phyloP scores from a whole-genome alignment of 2,329 filamentous ascomycete genomes.

The Torrubiellomyces zombiae region DNA sequence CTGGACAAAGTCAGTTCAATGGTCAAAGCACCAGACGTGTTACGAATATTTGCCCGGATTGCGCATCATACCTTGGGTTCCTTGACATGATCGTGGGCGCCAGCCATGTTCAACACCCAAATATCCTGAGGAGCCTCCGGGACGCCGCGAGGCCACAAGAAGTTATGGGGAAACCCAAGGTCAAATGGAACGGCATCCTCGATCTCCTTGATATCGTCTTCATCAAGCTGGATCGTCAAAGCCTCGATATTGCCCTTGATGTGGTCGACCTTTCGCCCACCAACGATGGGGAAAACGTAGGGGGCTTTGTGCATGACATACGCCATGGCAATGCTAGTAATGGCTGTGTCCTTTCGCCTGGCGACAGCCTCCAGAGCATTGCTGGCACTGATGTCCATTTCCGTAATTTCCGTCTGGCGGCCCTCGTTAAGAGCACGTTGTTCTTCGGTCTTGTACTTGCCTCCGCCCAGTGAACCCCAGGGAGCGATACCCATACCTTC shows the following conservation, averaged over 20 bases:
- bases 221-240: constrained; percentile 39
- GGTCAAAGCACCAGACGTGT: too few species aligned
- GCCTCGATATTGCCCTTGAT: constrained; percentile 54
- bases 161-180: constrained; percentile 47
- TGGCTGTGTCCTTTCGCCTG: constrained; percentile 21
- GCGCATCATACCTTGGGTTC: constrained; percentile 18
- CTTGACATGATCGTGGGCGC: constrained; percentile 32
- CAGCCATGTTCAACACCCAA: constrained; percentile 28
- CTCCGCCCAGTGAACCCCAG: constrained; percentile 39
- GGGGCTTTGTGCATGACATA: constrained; percentile 59
- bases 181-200: constrained; percentile 46
- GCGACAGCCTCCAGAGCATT: constrained; percentile 32
- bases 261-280: constrained; percentile 52
- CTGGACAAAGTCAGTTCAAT: constrained; percentile 8
- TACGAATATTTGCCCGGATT: too few species aligned
- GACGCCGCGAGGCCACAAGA: constrained; percentile 29
- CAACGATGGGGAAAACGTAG: constrained; percentile 58
- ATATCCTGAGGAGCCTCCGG: constrained; percentile 23
- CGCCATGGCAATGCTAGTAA: constrained; percentile 43
- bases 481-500: constrained; percentile 37
- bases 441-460: constrained; percentile 25
- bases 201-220: constrained; percentile 48
- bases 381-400: constrained; percentile 35
- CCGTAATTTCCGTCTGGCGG: constrained; percentile 22
- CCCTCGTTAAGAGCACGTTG: constrained; percentile 18